Evolutionary conservation across 305 asterid species (phyloP).

Genomic region (Nicotiana rustica): DNA sequence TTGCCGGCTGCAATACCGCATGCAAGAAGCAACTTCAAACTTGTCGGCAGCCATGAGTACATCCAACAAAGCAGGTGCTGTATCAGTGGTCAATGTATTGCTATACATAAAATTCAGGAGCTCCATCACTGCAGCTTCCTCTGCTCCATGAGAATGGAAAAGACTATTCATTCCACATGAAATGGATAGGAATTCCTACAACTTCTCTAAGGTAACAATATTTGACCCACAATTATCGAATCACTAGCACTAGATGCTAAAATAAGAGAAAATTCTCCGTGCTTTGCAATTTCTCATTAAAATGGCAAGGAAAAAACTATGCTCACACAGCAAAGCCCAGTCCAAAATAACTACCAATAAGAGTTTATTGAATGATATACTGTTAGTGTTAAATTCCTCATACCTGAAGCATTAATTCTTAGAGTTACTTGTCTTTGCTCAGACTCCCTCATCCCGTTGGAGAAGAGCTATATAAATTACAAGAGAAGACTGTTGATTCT

Average conservation of each 20-base stretch:
- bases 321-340: not conserved
- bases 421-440: constrained; percentile 95
- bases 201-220: constrained; percentile 13
- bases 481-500: constrained; percentile 34
- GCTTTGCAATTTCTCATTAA: constrained; percentile 9
- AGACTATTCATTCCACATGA: constrained; percentile 30
- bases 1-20: constrained; percentile 82
- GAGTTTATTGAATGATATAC: not conserved
- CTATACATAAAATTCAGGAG: constrained; percentile 94
- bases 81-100: constrained; percentile 62
- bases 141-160: constrained; percentile 58
- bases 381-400: not conserved
- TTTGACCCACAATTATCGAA: constrained; percentile 13
- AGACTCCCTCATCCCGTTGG: constrained; percentile 98
- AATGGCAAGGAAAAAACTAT: not conserved
- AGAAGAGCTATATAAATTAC: constrained; percentile 67
- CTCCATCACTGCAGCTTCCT: constrained; percentile 95
- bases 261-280: not conserved
- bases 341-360: not conserved
- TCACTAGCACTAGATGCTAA: constrained; percentile 4
- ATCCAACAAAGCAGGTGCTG: constrained; percentile 81
- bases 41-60: constrained; percentile 95
- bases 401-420: constrained; percentile 89
- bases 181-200: constrained; percentile 14
- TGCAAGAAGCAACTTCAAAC: constrained; percentile 95